These are phyloP conservation scores for Xylariaceae sp. DNA, from an alignment of 2,329 filamentous ascomycete species.

Conservation along the genomic window DNA sequence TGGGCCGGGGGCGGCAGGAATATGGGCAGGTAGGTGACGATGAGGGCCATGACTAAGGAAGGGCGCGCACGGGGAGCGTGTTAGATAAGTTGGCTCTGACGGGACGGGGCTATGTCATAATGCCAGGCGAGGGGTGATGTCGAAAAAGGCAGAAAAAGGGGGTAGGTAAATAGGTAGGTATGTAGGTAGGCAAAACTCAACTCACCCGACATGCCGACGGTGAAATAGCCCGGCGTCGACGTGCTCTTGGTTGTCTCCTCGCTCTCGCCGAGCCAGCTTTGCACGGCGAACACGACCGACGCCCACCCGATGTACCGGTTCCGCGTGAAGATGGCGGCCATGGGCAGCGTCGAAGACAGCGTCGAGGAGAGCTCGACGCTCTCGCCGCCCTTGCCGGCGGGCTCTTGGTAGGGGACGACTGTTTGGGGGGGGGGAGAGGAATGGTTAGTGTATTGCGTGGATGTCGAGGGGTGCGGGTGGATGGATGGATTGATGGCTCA, in stretches of 20 bases:
- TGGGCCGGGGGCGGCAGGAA: constrained; percentile 46
- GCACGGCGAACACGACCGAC: constrained; percentile 72
- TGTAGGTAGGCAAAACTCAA: constrained; percentile 25
- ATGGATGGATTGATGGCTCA: constrained; percentile 45
- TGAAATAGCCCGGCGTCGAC: constrained; percentile 71
- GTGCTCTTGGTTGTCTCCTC: constrained; percentile 65
- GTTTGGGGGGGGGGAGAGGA: constrained; percentile 17
- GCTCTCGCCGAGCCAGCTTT: constrained; percentile 78
- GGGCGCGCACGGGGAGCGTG: background rate
- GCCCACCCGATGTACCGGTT: constrained; percentile 81
- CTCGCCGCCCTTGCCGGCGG: constrained; percentile 63
- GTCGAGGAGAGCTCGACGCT: constrained; percentile 72
- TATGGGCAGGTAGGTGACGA: constrained; percentile 53
- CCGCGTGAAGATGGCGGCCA: constrained; percentile 93
- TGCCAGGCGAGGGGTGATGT: no score
- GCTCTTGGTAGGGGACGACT: constrained; percentile 90
- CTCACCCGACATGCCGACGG: constrained; percentile 78
- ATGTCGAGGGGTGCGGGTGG: constrained; percentile 16
- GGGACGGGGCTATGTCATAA: no score
- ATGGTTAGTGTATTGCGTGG: no score
- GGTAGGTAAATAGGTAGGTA: no score
- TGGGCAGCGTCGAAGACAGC: constrained; percentile 78
- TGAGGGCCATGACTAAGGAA: constrained; percentile 60
- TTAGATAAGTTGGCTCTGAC: background rate
- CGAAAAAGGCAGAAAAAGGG: background rate